These are phyloP conservation scores for Lagenaria siceraria DNA, from an alignment of 306 rosid species.

Conservation along the genomic window DNA sequence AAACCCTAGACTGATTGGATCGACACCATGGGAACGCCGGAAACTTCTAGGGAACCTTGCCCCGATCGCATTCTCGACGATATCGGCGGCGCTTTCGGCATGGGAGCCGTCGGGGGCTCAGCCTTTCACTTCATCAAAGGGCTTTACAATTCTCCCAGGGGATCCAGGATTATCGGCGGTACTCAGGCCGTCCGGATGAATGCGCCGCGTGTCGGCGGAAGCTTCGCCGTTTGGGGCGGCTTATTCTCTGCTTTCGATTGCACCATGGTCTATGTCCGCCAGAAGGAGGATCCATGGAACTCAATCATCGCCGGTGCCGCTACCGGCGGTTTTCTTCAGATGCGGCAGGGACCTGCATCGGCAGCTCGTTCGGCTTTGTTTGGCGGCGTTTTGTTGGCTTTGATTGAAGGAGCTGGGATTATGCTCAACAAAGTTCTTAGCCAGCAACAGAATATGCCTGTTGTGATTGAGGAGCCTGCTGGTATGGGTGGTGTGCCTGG, in stretches of 20 bases:
- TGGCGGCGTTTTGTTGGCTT: conserved; percentile 58
- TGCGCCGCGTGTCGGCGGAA: conserved; percentile 74
- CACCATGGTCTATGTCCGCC: conserved; percentile 68
- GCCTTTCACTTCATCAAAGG: conserved; percentile 80
- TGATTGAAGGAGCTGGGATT: conserved; percentile 86
- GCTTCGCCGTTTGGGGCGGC: conserved; percentile 92
- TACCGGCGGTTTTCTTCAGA: conserved; percentile 72
- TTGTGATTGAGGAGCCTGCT: conserved; percentile 41
- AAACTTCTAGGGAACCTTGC: conserved; percentile 72
- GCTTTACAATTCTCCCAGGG: conserved; percentile 57
- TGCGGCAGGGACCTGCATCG: conserved; percentile 62
- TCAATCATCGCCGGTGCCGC: conserved; percentile 78
- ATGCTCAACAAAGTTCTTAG: conserved; percentile 59
- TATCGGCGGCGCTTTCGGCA: conserved; percentile 84
- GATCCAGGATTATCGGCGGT: conserved; percentile 52
- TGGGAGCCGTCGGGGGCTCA: conserved; percentile 90
- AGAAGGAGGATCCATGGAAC: conserved; percentile 94
- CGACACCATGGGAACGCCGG: conserved; percentile 65
- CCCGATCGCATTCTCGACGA: conserved; percentile 84
- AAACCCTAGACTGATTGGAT: conserved; percentile 6
- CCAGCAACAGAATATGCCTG: conserved; percentile 51
- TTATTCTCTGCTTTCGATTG: conserved; percentile 81
- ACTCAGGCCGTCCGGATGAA: conserved; percentile 74
- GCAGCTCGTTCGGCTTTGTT: conserved; percentile 46
- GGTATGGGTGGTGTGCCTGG: conserved; percentile 26